phyloP scores from a whole-genome alignment of 2,329 filamentous ascomycete species.

The Phaeosphaeria sp. region DNA sequence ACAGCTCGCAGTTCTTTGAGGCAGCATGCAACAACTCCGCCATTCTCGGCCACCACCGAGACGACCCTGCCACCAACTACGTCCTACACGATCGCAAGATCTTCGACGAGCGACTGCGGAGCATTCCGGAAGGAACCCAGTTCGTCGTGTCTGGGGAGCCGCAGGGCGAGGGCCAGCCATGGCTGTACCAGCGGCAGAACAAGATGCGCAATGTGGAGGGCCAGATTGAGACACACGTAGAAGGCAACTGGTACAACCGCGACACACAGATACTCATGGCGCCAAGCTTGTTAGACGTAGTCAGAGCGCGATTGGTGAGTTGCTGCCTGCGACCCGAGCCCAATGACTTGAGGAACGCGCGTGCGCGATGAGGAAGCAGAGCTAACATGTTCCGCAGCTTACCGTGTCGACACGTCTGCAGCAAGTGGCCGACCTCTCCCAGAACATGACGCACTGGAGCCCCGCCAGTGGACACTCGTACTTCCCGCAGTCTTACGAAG shows the following conservation, averaged over 20 bases:
- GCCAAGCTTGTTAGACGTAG: constrained; percentile 64
- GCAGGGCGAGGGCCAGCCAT: constrained; percentile 60
- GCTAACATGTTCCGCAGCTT: constrained; percentile 49
- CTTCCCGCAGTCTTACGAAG: constrained; percentile 56
- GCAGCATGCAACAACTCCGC: constrained; percentile 64
- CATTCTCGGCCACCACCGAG: constrained; percentile 57
- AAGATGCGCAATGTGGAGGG: constrained; percentile 12
- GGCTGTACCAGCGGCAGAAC: constrained; percentile 58
- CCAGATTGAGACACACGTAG: constrained; percentile 57
- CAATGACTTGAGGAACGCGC: neutral
- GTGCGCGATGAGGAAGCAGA: constrained; percentile 4
- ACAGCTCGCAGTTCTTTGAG: constrained; percentile 69
- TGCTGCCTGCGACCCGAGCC: neutral
- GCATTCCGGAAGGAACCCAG: constrained; percentile 61
- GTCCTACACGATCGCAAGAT: constrained; percentile 62
- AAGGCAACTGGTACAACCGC: constrained; percentile 68
- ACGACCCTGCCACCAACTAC: constrained; percentile 48
- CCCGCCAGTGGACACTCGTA: constrained; percentile 68
- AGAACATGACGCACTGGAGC: constrained; percentile 63
- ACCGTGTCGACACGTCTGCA: constrained; percentile 63
- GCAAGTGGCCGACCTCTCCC: constrained; percentile 61
- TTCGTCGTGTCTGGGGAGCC: constrained; percentile 67
- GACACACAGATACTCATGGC: constrained; percentile 68
- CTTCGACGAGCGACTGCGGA: constrained; percentile 62
- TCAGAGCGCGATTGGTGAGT: constrained; percentile 61